Percentiles rank a stretch among this genome's conserved stretches.
These are phyloP conservation scores for Alternaria ventricosa DNA, from an alignment of 2,329 filamentous ascomycete genomes.

Conservation along the genomic window DNA sequence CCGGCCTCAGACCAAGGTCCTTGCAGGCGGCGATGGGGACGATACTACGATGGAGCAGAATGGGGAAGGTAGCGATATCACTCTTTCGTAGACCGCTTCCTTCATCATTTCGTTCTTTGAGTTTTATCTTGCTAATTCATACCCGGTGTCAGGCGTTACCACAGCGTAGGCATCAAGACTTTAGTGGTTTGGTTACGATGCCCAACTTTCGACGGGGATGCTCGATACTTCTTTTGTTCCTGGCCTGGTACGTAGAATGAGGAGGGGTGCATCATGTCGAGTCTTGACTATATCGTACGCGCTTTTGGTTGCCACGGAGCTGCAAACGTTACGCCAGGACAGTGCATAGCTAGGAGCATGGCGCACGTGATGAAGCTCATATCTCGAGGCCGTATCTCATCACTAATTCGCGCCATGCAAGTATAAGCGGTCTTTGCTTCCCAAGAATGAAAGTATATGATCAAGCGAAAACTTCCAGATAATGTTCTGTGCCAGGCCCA, in stretches of 20 bases:
- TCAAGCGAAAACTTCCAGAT: not conserved
- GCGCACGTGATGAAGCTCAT: not conserved
- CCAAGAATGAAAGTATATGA: not conserved
- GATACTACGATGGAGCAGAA: constrained; percentile 48
- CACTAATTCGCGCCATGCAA: not conserved
- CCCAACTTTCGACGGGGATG: not conserved
- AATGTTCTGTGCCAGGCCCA: not conserved
- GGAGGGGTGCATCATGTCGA: not conserved
- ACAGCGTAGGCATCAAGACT: not conserved
- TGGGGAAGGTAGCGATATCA: constrained; percentile 46
- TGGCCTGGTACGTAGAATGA: not conserved
- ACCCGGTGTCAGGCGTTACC: constrained; percentile 5
- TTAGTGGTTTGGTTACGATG: not conserved
- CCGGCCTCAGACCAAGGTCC: constrained; percentile 41
- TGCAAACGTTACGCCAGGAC: not conserved
- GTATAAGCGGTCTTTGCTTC: not conserved
- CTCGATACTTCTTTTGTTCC: not conserved
- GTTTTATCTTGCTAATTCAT: not conserved
- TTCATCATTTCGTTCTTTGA: not conserved
- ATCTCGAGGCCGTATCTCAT: not conserved
- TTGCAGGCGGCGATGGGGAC: constrained; percentile 48
- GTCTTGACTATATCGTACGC: not conserved
- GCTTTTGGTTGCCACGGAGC: not conserved
- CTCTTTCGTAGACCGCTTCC: constrained; percentile 32
- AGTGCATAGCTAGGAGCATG: not conserved